These are phyloP conservation scores for Cercospora nicotianae DNA, from an alignment of 2,329 filamentous ascomycete genomes.

Conservation along the genomic window DNA sequence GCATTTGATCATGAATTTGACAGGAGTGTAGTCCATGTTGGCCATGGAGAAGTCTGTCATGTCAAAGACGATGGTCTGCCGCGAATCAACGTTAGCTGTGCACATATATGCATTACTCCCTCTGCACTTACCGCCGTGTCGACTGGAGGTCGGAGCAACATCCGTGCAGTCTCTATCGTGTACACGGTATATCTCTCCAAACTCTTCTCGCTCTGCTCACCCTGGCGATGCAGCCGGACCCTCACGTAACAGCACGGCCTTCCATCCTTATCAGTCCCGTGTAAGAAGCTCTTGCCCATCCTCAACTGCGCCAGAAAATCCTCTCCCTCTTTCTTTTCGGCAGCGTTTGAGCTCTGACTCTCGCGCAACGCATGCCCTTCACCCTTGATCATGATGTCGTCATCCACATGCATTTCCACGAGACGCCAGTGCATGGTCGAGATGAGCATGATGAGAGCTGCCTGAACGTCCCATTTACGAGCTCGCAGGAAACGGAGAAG, in stretches of 20 bases:
- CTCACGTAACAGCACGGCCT: slow-evolving; percentile 85
- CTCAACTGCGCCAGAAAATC: slow-evolving; percentile 83
- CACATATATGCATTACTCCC: not conserved
- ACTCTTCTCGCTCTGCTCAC: slow-evolving; percentile 77
- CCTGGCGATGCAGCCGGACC: slow-evolving; percentile 76
- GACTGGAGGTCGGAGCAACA: slow-evolving; percentile 74
- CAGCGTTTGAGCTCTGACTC: slow-evolving; percentile 58
- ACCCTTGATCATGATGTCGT: slow-evolving; percentile 77
- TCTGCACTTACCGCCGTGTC: slow-evolving; percentile 78
- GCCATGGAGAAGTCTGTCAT: slow-evolving; percentile 91
- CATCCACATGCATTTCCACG: slow-evolving; percentile 81
- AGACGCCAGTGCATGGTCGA: slow-evolving; percentile 91
- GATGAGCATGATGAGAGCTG: slow-evolving; percentile 89
- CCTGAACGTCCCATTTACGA: slow-evolving; percentile 94
- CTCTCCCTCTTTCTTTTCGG: slow-evolving; percentile 65
- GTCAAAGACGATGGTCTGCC: slow-evolving; percentile 86
- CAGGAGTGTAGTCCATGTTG: slow-evolving; percentile 97
- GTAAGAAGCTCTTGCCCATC: slow-evolving; percentile 89
- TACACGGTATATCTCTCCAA: slow-evolving; percentile 91
- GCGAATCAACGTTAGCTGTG: not conserved
- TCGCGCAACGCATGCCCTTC: slow-evolving; percentile 67
- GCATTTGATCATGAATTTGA: slow-evolving; percentile 99
- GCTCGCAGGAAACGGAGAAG: slow-evolving; percentile 80
- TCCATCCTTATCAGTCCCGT: slow-evolving; percentile 80
- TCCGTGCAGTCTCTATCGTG: slow-evolving; percentile 88